These are phyloP conservation scores for Vigna trinervia DNA, from an alignment of 306 rosid genomes.

Conservation along the genomic window DNA sequence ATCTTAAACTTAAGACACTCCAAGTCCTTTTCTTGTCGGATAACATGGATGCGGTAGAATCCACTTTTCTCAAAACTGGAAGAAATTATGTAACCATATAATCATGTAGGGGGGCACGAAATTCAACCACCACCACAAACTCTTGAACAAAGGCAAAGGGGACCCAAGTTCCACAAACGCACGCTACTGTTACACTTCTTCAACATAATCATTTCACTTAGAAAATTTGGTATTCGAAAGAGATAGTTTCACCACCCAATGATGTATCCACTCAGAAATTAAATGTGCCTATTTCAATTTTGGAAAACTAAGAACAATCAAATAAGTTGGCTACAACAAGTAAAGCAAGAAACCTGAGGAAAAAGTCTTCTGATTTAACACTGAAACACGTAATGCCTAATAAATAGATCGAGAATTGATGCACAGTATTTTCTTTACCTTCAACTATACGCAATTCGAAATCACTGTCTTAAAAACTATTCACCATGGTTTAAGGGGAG, in stretches of 20 bases:
- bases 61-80: slow-evolving; percentile 33
- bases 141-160: slow-evolving; percentile 33
- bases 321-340: slow-evolving; percentile 34
- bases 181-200: slow-evolving; percentile 31
- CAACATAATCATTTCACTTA: slow-evolving; percentile 47
- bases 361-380: slow-evolving; percentile 6
- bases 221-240: slow-evolving; percentile 37
- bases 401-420: not conserved
- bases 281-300: slow-evolving; percentile 21
- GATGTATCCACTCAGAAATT: slow-evolving; percentile 37
- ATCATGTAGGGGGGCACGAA: slow-evolving; percentile 28
- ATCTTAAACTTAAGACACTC: slow-evolving; percentile 28
- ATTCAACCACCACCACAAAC: slow-evolving; percentile 52
- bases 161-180: slow-evolving; percentile 46
- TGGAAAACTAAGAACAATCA: slow-evolving; percentile 14
- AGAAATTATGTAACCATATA: slow-evolving; percentile 1
- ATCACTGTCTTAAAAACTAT: slow-evolving; percentile 3
- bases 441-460: slow-evolving; percentile 2
- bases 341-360: slow-evolving; percentile 20
- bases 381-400: not conserved
- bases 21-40: not conserved
- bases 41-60: slow-evolving; percentile 38
- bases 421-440: not conserved
- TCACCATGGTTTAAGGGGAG: not conserved
- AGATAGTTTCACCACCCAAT: slow-evolving; percentile 41